Percentiles rank a stretch among this genome's conserved stretches.
These are phyloP conservation scores for Venturia pyrina DNA, from an alignment of 2,329 filamentous ascomycete species.

Conservation along the genomic window DNA sequence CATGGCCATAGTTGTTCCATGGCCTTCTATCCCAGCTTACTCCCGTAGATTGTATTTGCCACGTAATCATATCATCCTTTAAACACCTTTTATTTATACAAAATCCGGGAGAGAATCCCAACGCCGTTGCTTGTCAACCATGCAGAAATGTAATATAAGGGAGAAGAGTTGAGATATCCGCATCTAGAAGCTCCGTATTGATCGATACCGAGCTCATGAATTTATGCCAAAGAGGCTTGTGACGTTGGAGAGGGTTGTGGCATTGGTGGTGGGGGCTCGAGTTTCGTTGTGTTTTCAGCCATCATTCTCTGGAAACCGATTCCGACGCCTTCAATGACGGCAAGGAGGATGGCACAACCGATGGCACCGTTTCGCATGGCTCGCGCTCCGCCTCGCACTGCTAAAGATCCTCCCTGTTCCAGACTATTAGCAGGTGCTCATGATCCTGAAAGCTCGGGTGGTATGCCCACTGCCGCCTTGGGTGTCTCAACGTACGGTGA, in stretches of 20 bases:
- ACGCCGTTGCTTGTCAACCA: constrained; percentile 9
- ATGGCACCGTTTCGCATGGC: constrained; percentile 93
- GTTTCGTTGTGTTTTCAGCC: constrained; percentile 76
- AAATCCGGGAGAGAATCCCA: neutral
- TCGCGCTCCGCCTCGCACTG: constrained; percentile 83
- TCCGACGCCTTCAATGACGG: constrained; percentile 93
- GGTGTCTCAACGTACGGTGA: constrained; percentile 53
- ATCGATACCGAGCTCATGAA: neutral
- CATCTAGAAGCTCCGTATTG: neutral
- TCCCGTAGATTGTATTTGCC: neutral
- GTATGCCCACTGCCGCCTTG: too few relatives aligned
- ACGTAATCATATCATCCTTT: neutral
- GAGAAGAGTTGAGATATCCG: constrained; percentile 9
- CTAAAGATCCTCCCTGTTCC: constrained; percentile 56
- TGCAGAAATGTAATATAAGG: neutral
- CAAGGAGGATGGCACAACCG: constrained; percentile 85
- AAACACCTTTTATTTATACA: constrained; percentile 2
- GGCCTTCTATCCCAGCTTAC: neutral
- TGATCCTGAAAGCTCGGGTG: neutral
- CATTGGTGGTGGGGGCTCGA: constrained; percentile 41
- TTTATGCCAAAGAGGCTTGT: constrained; percentile 6
- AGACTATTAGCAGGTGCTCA: neutral
- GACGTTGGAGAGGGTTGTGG: neutral
- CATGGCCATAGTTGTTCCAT: neutral
- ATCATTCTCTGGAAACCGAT: constrained; percentile 94